Base-by-base conservation (phyloP, 176 grass and related monocot genomes). In the Coix lacrymajobi region DNA sequence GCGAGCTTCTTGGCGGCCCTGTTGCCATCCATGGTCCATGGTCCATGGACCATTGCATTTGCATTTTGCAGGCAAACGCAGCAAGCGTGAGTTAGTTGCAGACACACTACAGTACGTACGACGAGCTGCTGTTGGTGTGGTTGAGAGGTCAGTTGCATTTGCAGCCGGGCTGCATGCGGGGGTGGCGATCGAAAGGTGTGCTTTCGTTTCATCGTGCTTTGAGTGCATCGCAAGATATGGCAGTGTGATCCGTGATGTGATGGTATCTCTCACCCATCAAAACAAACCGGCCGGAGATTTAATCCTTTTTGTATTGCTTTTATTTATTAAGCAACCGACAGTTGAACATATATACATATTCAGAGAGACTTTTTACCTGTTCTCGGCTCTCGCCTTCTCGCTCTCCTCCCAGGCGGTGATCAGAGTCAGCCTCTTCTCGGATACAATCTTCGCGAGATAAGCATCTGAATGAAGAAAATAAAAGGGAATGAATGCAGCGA, bases 371-470 rank as follows among this genome's bases (percentile, higher is more conserved):
- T 22, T 38, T 69, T 88, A 90, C 91, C 89, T 93, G 76, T 93
- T 93, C 74, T 93, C 88, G 3, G 82, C 91, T 87, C 88, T 90
- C 2, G 85, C 88, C 64, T 90, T 90, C 75, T 93, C 85, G 71
- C 86, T 93, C 70, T 90, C 88, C 74, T 93, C 91, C 88, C 88
- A 93, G 48, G 91, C 91, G 2, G 19, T 83, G 88, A 93, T 93
- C 79, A 93, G 75, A 41, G 79, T 87, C 62, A 71, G 22, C 5
- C 88, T 82, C 82, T 93, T 93, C 71, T 90, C 91, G 0, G 85
- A 80, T 22, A 83, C 88, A 16, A 93, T 78, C 49, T 89, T 90
- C 28, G 75, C 79, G 7, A 90, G 91, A 64, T 69, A 74, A 61
- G 91, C 85, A 77, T 93, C 88, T 93, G 87, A 30, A 79, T 93